Evolutionary conservation across 2,329 filamentous ascomycete genomes (phyloP).

Genomic region (Phialophora verrucosa): DNA sequence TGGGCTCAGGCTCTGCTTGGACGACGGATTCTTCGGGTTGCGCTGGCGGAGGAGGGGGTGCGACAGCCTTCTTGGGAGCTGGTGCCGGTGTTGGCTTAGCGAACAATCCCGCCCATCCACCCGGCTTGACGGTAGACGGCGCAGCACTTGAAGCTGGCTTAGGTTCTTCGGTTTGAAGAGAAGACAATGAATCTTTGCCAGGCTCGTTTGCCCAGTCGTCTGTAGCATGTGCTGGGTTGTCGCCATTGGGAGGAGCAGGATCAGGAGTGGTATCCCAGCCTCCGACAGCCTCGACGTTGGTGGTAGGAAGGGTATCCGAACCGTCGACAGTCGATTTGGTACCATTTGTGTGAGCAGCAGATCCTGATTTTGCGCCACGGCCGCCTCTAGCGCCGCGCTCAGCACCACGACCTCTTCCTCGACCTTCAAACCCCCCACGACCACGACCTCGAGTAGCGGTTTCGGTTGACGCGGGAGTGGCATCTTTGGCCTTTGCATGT

Average conservation of each 20-base stretch:
- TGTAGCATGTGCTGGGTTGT: conserved; percentile 35
- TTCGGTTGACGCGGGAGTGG: conserved; percentile 45
- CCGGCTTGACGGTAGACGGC: conserved; percentile 34
- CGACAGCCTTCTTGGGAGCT: conserved; percentile 58
- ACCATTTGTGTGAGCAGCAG: conserved; percentile 50
- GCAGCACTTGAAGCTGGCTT: conserved; percentile 33
- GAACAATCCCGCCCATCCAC: conserved; percentile 74
- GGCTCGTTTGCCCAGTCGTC: conserved; percentile 40
- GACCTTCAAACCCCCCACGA: conserved; percentile 54
- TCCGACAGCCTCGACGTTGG: conserved; percentile 40
- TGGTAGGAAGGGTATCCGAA: conserved; percentile 27
- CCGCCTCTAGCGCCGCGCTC: conserved; percentile 53
- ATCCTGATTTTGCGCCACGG: conserved; percentile 51
- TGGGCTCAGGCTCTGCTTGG: conserved; percentile 39
- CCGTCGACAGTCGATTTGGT: conserved; percentile 42
- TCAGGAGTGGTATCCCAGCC: conserved; percentile 38
- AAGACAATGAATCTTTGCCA: conserved; percentile 39
- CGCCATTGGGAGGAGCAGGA: conserved; percentile 38
- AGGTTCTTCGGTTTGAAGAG: conserved; percentile 45
- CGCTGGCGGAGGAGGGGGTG: conserved; percentile 39
- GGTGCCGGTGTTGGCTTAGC: conserved; percentile 68
- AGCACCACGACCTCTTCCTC: conserved; percentile 53
- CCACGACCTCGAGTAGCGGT: conserved; percentile 51
- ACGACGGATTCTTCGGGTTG: conserved; percentile 26
- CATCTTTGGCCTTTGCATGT: conserved; percentile 56